Evolutionary conservation across 805 yeast genomes (phyloP).

Genomic region (Pichia paraexigua): DNA sequence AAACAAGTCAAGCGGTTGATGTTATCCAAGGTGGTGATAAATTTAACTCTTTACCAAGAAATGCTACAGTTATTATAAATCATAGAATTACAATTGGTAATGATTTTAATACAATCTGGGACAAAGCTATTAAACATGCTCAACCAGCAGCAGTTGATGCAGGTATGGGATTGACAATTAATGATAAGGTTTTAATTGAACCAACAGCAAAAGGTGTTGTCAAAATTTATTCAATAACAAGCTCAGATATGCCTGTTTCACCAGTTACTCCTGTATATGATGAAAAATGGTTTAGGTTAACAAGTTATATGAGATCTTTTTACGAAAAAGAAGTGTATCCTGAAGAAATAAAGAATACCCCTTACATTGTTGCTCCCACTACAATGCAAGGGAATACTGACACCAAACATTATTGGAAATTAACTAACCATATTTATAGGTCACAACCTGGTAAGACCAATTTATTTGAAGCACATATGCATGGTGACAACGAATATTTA

Average conservation of each 20-base stretch:
- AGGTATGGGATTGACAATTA: slow-evolving; percentile 32
- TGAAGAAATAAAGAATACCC: slow-evolving; percentile 13
- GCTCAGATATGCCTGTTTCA: slow-evolving; percentile 30
- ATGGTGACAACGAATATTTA: slow-evolving; percentile 58
- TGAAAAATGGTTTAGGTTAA: slow-evolving; percentile 44
- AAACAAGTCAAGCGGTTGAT: slow-evolving; percentile 63
- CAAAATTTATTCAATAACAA: slow-evolving; percentile 14
- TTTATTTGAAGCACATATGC: slow-evolving; percentile 33
- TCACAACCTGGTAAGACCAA: slow-evolving; percentile 41
- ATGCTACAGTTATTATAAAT: slow-evolving; percentile 44
- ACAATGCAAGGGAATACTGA: slow-evolving; percentile 67
- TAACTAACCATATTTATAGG: slow-evolving; percentile 55
- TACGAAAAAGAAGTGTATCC: slow-evolving; percentile 44
- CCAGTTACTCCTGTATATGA: slow-evolving; percentile 38
- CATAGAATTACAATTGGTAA: slow-evolving; percentile 41
- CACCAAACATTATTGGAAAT: slow-evolving; percentile 55
- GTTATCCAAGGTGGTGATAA: slow-evolving; percentile 65
- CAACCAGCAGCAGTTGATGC: slow-evolving; percentile 27
- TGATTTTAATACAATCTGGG: slow-evolving; percentile 35
- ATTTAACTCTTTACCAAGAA: slow-evolving; percentile 69
- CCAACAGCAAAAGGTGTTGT: slow-evolving; percentile 18
- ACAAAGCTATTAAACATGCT: slow-evolving; percentile 30
- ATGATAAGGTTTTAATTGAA: slow-evolving; percentile 25
- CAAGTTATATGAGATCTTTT: slow-evolving; percentile 55
- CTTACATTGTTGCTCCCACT: slow-evolving; percentile 43